Evolutionary conservation across 768 basidiomycete species (phyloP).

Genomic region (Leccinellum albellum): DNA sequence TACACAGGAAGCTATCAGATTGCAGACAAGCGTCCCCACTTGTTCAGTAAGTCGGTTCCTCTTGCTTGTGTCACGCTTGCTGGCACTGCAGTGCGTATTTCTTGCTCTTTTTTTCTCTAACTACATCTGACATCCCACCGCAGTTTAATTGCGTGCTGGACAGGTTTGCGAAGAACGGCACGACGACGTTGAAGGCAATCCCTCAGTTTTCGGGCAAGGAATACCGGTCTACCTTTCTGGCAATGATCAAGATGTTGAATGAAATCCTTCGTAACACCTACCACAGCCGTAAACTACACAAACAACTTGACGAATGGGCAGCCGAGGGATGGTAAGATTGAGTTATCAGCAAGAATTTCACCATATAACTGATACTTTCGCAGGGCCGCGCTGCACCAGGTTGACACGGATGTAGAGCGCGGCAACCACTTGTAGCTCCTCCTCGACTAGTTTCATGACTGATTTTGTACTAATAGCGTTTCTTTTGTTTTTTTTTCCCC

Average conservation of each 20-base stretch:
- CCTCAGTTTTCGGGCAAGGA: background rate
- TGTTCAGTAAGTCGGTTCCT: background rate
- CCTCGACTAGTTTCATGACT: background rate
- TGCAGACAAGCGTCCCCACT: background rate
- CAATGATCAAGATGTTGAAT: background rate
- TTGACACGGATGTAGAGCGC: background rate
- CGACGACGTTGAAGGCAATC: background rate
- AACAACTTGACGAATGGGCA: too few relatives aligned
- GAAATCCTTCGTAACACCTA: background rate
- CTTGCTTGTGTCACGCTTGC: background rate
- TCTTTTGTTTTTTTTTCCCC: too few relatives aligned
- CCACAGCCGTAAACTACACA: background rate
- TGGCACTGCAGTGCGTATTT: background rate
- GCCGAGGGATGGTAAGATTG: too few relatives aligned
- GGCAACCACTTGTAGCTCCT: background rate
- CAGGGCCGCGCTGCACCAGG: background rate
- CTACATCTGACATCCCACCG: background rate
- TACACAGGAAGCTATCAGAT: background rate
- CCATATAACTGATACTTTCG: too few relatives aligned
- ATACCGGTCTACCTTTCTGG: background rate
- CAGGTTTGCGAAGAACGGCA: background rate
- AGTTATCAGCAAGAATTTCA: too few relatives aligned
- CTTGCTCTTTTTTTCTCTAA: too few relatives aligned
- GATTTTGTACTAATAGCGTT: too few relatives aligned
- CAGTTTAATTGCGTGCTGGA: background rate